Evolutionary conservation across 768 basidiomycete species (phyloP), one percentile per base, ranked within the genome.

Genomic region (Macrolepiota fuliginosa): DNA sequence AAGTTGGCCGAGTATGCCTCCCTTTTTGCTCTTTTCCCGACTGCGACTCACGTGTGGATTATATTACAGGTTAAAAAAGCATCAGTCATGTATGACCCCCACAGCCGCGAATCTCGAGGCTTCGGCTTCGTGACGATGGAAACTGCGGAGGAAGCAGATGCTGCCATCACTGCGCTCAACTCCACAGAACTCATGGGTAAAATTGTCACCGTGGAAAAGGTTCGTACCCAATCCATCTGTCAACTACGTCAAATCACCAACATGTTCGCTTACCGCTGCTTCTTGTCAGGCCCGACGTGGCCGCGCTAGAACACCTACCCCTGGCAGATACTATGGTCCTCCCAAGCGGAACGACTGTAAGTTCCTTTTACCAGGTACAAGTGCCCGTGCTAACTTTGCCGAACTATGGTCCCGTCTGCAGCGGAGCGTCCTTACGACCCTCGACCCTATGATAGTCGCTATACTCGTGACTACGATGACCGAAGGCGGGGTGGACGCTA

Each of bases 251-350:
- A 32, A 29, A 6, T 55, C 6, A 27, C 19, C 54, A 42, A 54
- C 9, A 40, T 27, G 12, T 15, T 29, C 63, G 50, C 57, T 36
- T 4, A 56, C 54, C 19, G 55, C 66, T 25, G 6, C 60, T 15
- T 62, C 22, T 45, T 58, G 25, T 22, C 59, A 93, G 92, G 94
- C 94, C 65, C 90, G 93, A 54, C 89, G 93, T 66, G 94, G 90
- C 59, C 89, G 94, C 63, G 94, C 93, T 17, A 82, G 94, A 65
- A 92, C 94, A 12, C 91, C 96, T 2, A 99, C 96, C 5, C 96
- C 96, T 2, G 96, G 96, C 27, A 79, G 90, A 56, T 99, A 99
- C 83, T 93, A 92, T 64, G 96, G 94, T 0, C 93, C 94, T 51
- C 92, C 94, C 47, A 94, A 96, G 77, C 83, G 91, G 40, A 76